Conservation (phyloP, 148 eudicot species). For the Bassia scoparia region DNA sequence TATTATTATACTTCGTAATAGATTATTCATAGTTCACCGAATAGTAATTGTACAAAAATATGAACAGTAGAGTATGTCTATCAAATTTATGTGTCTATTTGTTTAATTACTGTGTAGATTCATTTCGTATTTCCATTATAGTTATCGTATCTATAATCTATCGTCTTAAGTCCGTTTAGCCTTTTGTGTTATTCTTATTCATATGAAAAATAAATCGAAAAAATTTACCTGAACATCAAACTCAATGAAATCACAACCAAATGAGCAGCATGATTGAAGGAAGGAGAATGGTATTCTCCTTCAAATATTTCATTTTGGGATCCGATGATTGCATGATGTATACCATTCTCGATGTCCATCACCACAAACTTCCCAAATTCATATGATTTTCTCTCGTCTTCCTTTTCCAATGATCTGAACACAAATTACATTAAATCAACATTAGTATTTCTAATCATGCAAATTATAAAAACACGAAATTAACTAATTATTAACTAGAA, state of each 20-base stretch:
- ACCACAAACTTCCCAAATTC: conserved; percentile 30
- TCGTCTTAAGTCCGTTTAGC: no score
- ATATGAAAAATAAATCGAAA: not conserved
- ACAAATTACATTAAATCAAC: not conserved
- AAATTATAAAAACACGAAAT: not conserved
- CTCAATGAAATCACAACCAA: conserved; percentile 37
- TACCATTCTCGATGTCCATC: conserved; percentile 56
- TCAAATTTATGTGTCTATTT: not conserved
- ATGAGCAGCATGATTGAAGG: conserved; percentile 44
- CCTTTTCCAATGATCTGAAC: not conserved
- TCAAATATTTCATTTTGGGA: conserved; percentile 30
- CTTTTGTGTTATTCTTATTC: no score
- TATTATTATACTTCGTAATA: no score
- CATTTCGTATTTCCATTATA: no score
- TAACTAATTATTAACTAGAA: conserved; percentile 6
- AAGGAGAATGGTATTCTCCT: conserved; percentile 41
- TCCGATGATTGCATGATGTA: conserved; percentile 41
- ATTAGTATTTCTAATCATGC: not conserved
- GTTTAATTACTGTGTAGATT: no score
- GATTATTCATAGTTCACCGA: no score
- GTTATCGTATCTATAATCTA: no score
- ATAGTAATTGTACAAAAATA: no score
- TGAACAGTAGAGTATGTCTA: not conserved
- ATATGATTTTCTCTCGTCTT: not conserved
- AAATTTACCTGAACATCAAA: conserved; percentile 55